Base-by-base conservation (phyloP, 768 basidiomycete species). In the Collybia sordida region DNA sequence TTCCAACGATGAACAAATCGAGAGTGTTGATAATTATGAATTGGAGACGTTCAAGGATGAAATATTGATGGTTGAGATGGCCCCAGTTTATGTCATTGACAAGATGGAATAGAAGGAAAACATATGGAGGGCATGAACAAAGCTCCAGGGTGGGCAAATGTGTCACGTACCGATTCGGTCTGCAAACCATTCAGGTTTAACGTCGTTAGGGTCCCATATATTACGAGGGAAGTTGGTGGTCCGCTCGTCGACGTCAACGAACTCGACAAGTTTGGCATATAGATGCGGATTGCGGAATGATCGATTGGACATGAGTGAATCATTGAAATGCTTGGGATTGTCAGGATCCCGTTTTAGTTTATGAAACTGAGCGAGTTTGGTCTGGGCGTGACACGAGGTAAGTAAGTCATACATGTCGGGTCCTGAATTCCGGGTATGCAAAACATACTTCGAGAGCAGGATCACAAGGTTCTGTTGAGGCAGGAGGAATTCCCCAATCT, bases 251-350 rank as follows among this genome's bases (percentile, higher is more conserved):
- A 95, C 88, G 46, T 89, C 88, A 14, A 97, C 85, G 63, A 95
- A 97, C 62, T 97, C 92, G 54, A 99, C 95, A 2, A 99, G 82
- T 59, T 93, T 93, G 11, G 90, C 77, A 67, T 96, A 97, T n/a
- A 98, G 81, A 61, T 97, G 92, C 0, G 96, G 96, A 61, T 99
- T 99, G 22, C 93, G 85, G 70, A 98, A 99, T 3, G 93, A 86
- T 38, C 92, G 86, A 57, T 90, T 92, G 6, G 86, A 82, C 85
- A 98, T 92, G 36, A 99, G 79, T 1, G 91, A 91, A 66, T 97
- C 93, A 65, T 98, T 99, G 73, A 97, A 98, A 66, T 97, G 94
- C 57, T 86, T 85, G 1, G 89, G 87, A 58, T 80, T 78, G 1
- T 53, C 52, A 8, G 80, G 62, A 59, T 85, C 78, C 23, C 73